Conservation (phyloP, 2,329 filamentous ascomycete genomes). For the Colletotrichum eleusines region DNA sequence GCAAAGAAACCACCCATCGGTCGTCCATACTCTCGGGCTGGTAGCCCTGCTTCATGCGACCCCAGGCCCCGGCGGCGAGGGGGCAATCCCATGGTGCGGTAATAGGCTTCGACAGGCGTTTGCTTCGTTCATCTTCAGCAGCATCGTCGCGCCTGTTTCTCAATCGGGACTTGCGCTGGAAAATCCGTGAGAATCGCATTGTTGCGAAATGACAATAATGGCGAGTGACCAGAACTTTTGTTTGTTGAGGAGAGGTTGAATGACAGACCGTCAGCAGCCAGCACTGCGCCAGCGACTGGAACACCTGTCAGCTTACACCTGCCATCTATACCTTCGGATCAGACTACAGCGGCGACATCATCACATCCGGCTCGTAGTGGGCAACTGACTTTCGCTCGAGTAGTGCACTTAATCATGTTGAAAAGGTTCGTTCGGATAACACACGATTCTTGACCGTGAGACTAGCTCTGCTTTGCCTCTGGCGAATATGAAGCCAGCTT, state of each 20-base stretch:
- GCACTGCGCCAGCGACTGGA: not conserved
- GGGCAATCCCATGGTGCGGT: constrained; percentile 8
- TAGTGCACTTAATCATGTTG: not conserved
- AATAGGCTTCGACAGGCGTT: constrained; percentile 7
- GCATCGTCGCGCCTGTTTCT: not conserved
- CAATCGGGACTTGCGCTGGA: too few relatives aligned
- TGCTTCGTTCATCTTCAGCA: not conserved
- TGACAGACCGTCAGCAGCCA: not conserved
- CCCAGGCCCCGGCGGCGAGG: constrained; percentile 14
- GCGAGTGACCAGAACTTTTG: not conserved
- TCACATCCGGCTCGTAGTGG: too few relatives aligned
- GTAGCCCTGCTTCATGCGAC: constrained; percentile 23
- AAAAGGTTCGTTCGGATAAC: not conserved
- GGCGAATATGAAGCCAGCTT: not conserved
- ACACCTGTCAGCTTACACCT: not conserved
- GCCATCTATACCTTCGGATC: not conserved
- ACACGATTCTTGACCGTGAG: not conserved
- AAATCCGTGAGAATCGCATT: not conserved
- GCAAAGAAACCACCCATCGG: constrained; percentile 4
- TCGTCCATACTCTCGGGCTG: constrained; percentile 25
- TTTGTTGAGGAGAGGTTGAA: not conserved
- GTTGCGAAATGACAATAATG: not conserved
- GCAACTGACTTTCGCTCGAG: too few relatives aligned
- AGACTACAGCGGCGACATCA: not conserved
- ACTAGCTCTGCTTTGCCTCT: not conserved